phyloP scores from a whole-genome alignment of 805 yeast genomes.

The Ogataea sp. region DNA sequence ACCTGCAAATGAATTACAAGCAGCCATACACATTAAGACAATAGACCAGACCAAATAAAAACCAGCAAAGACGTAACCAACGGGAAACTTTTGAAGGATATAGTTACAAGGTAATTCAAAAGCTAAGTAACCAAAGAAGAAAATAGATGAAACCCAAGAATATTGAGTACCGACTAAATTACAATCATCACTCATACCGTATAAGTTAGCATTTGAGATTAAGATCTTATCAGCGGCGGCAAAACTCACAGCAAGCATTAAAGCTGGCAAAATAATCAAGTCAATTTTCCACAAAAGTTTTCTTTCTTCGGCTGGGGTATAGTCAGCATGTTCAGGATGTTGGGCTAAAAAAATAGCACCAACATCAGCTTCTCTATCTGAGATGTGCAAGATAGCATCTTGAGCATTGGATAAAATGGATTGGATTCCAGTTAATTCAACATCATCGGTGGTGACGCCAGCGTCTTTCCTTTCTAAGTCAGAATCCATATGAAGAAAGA shows the following conservation, averaged over 20 bases:
- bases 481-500: too few species aligned
- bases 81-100: slow-evolving; percentile 45
- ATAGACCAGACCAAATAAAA: slow-evolving; percentile 55
- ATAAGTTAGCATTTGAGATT: slow-evolving; percentile 42
- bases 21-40: slow-evolving; percentile 40
- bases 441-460: neutral
- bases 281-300: slow-evolving; percentile 32
- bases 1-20: slow-evolving; percentile 31
- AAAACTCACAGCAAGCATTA: slow-evolving; percentile 39
- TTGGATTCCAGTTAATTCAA: neutral
- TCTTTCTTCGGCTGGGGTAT: slow-evolving; percentile 7
- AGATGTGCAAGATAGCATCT: neutral
- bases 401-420: neutral
- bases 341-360: slow-evolving; percentile 17
- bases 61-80: slow-evolving; percentile 38
- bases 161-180: slow-evolving; percentile 33
- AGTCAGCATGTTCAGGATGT: slow-evolving; percentile 18
- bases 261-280: slow-evolving; percentile 36
- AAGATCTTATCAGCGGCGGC: slow-evolving; percentile 53
- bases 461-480: neutral
- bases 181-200: slow-evolving; percentile 43
- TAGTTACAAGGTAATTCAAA: slow-evolving; percentile 27
- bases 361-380: slow-evolving; percentile 10
- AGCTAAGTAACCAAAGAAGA: slow-evolving; percentile 47
- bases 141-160: slow-evolving; percentile 24